Conservation (phyloP, 2,329 filamentous ascomycete genomes). For the Phialophora chinensis region DNA sequence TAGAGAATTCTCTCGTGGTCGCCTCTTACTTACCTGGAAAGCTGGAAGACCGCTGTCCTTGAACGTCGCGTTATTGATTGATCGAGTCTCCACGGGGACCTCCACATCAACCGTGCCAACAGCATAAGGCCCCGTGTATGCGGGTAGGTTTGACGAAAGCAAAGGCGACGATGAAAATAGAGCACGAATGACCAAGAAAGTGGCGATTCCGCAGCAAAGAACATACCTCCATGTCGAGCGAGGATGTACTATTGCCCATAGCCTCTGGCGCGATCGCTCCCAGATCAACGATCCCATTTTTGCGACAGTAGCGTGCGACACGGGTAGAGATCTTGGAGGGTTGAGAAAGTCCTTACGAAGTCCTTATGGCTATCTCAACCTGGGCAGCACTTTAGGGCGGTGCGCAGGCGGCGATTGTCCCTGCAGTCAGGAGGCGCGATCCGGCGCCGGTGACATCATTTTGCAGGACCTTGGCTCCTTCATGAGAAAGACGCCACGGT, state of each 20-base stretch:
- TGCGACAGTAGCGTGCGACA: background rate
- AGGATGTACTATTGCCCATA: conserved; percentile 18
- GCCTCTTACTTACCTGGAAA: conserved; percentile 32
- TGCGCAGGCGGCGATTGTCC: background rate
- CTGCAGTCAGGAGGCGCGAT: background rate
- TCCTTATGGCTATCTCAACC: background rate
- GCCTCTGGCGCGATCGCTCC: conserved; percentile 19
- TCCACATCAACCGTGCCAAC: conserved; percentile 40
- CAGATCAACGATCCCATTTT: conserved; percentile 29
- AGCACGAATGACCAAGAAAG: conserved; percentile 35
- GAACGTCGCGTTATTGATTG: conserved; percentile 33
- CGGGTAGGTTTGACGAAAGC: conserved; percentile 37
- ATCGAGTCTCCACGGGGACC: conserved; percentile 33
- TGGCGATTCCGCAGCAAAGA: conserved; percentile 25
- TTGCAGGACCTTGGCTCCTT: background rate
- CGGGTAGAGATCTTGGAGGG: background rate
- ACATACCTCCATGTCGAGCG: conserved; percentile 37
- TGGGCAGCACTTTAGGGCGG: background rate
- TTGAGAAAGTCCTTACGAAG: background rate
- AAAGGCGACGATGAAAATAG: conserved; percentile 31
- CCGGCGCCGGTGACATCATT: conserved; percentile 4
- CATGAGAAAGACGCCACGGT: background rate
- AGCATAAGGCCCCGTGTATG: conserved; percentile 37
- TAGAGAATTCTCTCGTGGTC: background rate
- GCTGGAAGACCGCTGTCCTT: conserved; percentile 33